phyloP scores from a whole-genome alignment of 306 rosid species.

The Vachellia pachyceras region DNA sequence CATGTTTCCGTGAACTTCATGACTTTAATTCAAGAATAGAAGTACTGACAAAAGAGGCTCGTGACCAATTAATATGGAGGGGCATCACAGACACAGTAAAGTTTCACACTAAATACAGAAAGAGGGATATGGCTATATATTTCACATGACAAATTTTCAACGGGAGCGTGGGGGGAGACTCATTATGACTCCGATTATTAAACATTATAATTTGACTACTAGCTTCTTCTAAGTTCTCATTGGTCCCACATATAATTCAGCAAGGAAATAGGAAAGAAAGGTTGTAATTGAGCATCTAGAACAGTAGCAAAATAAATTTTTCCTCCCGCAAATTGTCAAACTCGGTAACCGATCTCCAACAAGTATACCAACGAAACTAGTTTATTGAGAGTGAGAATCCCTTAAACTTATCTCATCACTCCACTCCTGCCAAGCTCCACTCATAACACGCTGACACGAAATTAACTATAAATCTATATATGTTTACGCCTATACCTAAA shows the following conservation, averaged over 20 bases:
- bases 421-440: no score
- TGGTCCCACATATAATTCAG: conserved; percentile 36
- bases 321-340: background rate
- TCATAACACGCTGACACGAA: no score
- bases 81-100: background rate
- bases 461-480: no score
- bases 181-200: conserved; percentile 45
- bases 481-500: no score
- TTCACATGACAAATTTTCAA: conserved; percentile 52
- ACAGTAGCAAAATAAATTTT: conserved; percentile 13
- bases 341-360: background rate
- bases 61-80: conserved; percentile 24
- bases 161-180: conserved; percentile 43
- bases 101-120: conserved; percentile 39
- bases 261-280: conserved; percentile 18
- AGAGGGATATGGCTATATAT: conserved; percentile 29
- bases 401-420: no score
- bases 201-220: conserved; percentile 35
- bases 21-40: background rate
- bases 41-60: conserved; percentile 11
- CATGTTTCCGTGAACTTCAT: background rate
- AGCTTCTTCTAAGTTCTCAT: conserved; percentile 20
- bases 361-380: no score
- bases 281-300: conserved; percentile 43
- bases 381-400: no score